Percentiles rank a stretch among this genome's conserved stretches.
phyloP scores from a whole-genome alignment of 345 rosid species.

The Excoecaria cochinchinensis region DNA sequence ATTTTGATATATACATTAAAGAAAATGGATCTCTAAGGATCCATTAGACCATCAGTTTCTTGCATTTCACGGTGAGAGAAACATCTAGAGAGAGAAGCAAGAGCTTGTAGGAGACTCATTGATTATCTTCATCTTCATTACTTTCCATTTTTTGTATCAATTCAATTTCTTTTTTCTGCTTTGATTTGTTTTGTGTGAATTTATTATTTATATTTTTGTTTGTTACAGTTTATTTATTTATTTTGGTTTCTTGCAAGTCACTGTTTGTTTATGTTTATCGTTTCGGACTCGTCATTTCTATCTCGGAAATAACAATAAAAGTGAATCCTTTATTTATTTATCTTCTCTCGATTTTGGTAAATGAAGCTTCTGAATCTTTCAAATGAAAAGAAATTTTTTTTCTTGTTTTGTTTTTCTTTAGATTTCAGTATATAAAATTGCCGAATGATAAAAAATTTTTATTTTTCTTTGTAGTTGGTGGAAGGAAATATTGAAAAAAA shows the following conservation, averaged over 20 bases:
- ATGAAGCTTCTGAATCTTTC: neutral
- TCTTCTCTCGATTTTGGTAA: neutral
- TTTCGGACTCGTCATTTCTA: neutral
- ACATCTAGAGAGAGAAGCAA: constrained; percentile 15
- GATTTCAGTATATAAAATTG: too few relatives aligned
- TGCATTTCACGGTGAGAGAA: constrained; percentile 16
- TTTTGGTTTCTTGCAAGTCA: neutral
- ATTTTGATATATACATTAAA: neutral
- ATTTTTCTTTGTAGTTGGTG: neutral
- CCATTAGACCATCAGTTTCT: constrained; percentile 10
- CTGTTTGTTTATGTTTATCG: constrained; percentile 12
- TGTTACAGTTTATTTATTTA: too few relatives aligned
- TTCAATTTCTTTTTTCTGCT: neutral
- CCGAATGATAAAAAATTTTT: neutral
- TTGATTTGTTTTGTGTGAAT: neutral
- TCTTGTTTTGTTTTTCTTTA: neutral
- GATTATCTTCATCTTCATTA: neutral
- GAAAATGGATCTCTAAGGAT: constrained; percentile 17
- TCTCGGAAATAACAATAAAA: neutral
- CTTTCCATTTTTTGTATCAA: neutral
- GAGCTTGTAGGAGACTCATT: neutral
- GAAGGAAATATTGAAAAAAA: constrained; percentile 4
- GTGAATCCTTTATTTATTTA: neutral
- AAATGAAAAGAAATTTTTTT: neutral
- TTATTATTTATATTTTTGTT: too few relatives aligned